These are phyloP conservation scores for Trichoderma asperelloides DNA, from an alignment of 495 filamentous ascomycete genomes.

Conservation along the genomic window DNA sequence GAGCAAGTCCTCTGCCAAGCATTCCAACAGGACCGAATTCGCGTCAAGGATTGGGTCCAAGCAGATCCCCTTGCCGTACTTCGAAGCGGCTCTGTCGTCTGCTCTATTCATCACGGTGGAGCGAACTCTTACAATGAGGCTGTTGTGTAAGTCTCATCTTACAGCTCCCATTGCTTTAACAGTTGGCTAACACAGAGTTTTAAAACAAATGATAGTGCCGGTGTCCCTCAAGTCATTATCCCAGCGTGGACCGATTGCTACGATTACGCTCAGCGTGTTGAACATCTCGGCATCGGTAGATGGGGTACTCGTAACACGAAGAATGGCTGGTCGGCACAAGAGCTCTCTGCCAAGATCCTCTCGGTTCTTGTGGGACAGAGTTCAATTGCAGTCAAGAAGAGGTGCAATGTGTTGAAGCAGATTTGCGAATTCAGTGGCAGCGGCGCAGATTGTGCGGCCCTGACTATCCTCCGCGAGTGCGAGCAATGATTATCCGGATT, in stretches of 20 bases:
- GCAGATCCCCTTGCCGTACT: conserved; percentile 23
- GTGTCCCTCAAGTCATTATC: conserved; percentile 37
- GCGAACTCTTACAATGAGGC: conserved; percentile 28
- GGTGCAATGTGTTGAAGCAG: background rate
- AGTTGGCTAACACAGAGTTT: background rate
- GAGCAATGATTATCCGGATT: no score
- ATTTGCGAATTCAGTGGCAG: background rate
- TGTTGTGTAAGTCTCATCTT: conserved; percentile 19
- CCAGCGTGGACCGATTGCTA: conserved; percentile 41
- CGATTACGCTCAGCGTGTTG: conserved; percentile 36
- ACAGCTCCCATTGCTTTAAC: background rate
- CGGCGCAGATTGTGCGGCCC: background rate
- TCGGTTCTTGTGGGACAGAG: background rate
- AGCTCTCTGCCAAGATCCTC: background rate
- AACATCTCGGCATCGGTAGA: conserved; percentile 34
- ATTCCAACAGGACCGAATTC: conserved; percentile 15
- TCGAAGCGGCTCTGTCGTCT: conserved; percentile 20
- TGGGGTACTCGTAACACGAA: conserved; percentile 1
- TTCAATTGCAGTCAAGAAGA: background rate
- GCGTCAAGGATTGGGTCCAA: conserved; percentile 22
- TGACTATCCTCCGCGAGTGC: background rate
- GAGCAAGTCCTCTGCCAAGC: conserved; percentile 13
- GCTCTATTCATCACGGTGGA: conserved; percentile 29
- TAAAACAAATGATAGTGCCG: conserved; percentile 21
- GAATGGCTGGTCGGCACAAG: background rate